Evolutionary conservation across 176 grass and related monocot genomes (phyloP).

Genomic region (Bothriochloa decipiens): DNA sequence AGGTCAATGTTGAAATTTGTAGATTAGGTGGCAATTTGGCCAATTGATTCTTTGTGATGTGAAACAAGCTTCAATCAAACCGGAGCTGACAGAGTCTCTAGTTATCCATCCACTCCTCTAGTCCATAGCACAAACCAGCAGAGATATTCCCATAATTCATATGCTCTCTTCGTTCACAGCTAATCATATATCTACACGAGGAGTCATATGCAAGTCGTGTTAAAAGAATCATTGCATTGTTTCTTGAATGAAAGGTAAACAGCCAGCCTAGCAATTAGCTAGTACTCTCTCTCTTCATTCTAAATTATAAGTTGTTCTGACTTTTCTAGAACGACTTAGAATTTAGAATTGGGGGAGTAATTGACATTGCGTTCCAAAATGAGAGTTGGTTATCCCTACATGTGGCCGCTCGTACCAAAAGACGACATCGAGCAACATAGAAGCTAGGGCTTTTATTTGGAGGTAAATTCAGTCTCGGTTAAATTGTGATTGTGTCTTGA

Average conservation of each 20-base stretch:
- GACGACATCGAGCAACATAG: too few relatives aligned
- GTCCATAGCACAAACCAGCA: neutral
- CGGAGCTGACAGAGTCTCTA: neutral
- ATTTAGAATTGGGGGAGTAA: too few relatives aligned
- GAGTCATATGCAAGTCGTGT: neutral
- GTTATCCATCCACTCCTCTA: neutral
- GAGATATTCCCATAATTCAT: neutral
- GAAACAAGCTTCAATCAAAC: neutral
- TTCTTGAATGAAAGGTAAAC: neutral
- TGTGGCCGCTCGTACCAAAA: too few relatives aligned
- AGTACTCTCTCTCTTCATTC: too few relatives aligned
- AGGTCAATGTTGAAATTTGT: neutral
- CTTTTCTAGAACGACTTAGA: too few relatives aligned
- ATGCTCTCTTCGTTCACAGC: neutral
- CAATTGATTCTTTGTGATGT: slow-evolving; percentile 7
- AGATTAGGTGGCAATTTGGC: slow-evolving; percentile 5
- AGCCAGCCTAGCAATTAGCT: neutral
- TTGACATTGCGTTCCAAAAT: neutral
- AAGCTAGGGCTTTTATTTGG: too few relatives aligned
- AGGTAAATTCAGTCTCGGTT: neutral
- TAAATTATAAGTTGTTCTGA: too few relatives aligned
- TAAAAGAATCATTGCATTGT: neutral
- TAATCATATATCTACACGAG: neutral
- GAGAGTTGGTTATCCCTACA: neutral
- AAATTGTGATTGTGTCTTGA: neutral